Conservation (phyloP, 1,139 yeast genomes). For the Barnettozyma hawaiiensis region DNA sequence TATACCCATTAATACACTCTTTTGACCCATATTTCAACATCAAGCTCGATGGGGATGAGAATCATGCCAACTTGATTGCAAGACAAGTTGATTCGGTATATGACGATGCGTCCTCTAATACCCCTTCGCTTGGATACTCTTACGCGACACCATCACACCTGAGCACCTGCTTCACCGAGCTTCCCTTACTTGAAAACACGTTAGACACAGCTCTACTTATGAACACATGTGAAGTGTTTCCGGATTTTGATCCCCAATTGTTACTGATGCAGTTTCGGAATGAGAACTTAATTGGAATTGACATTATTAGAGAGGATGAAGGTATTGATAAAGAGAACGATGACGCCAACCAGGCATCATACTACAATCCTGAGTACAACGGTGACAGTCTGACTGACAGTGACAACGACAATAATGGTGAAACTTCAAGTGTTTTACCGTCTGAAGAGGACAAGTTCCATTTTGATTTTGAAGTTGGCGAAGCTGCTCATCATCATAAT, state of each 20-base stretch:
- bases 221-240: conserved; percentile 7
- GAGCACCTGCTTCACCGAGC: not conserved
- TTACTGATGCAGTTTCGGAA: conserved; percentile 4
- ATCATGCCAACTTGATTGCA: not conserved
- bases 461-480: not conserved
- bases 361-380: conserved; percentile 4
- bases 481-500: not conserved
- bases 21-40: conserved; percentile 6
- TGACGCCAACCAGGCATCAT: conserved; percentile 3
- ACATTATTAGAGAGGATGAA: conserved; percentile 4
- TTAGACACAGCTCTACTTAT: not conserved
- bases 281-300: conserved; percentile 5
- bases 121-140: not conserved
- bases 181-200: not conserved
- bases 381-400: not conserved
- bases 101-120: not conserved
- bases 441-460: conserved; percentile 1
- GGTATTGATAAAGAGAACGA: conserved; percentile 6
- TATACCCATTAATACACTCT: conserved; percentile 2
- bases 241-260: conserved; percentile 10
- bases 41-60: conserved; percentile 4
- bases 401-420: not conserved
- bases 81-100: conserved; percentile 1
- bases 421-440: not conserved
- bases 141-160: not conserved